Evolutionary conservation across 2,329 filamentous ascomycete genomes (phyloP), one percentile per base, ranked within the genome.

Genomic region (Lachnellula occidentalis): DNA sequence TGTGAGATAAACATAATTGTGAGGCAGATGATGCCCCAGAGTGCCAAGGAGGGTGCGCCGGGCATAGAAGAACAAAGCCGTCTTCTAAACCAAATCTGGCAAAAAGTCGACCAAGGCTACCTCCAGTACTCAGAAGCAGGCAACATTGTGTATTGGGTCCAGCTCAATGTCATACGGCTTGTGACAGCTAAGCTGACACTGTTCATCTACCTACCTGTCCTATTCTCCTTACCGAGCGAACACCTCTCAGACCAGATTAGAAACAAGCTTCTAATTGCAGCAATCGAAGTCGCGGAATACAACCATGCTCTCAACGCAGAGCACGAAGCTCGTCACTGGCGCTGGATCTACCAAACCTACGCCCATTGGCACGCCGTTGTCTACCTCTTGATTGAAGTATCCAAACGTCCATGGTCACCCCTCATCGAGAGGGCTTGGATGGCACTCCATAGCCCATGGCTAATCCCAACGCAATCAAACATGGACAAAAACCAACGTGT

Each of bases 281-380:
- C 76, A 2, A 75, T 81, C 17, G 79, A 82, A 58, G 71, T 81
- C 1, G 78, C 79, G 42, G 79, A 82, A 62, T 81, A 80, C 60
- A 80, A 76, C 55, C 75, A 79, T 57, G 70, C 75, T 1, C 66
- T 84, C n/a, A 80, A 78, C 50, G 69, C 72, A 2, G 78, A 83
- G 53, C 68, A 70, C 2, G 70, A 69, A 15, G 75, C 73, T 51
- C 73, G 73, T 9, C 76, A 71, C 34, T 72, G 67, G 66, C 68
- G 69, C 9, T 74, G 72, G 72, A 14, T 64, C 17, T 74, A 69
- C 48, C 69, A 71, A 15, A 70, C 68, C n/a, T 71, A 71, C 55
- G 68, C 65, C 1, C 70, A 73, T 54, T 74, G 72, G 72, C 65
- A 73, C 57, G 67, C 72, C 7, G 62, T 73, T 36, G 67, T 71